Conservation (phyloP, 1,139 yeast species). For the Groenewaldozyma auringiensis region DNA sequence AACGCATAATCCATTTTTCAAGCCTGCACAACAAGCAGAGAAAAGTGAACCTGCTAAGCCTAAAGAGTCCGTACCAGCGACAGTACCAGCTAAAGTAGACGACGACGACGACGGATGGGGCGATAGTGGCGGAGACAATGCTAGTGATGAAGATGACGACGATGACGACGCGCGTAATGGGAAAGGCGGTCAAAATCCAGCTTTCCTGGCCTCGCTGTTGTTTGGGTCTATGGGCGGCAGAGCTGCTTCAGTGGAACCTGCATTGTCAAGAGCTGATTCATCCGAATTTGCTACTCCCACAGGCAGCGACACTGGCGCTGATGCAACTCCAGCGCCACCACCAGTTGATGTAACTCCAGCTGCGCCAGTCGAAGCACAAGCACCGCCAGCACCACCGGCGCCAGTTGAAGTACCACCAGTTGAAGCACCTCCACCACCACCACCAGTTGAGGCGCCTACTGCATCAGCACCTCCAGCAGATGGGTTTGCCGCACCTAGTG, state of each 20-base stretch:
- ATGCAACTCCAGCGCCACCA: conserved; percentile 19
- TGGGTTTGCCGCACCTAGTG: neutral
- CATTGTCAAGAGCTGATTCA: neutral
- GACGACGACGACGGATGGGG: conserved; percentile 50
- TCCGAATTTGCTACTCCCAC: conserved; percentile 11
- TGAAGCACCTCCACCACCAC: conserved; percentile 18
- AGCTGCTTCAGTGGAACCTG: conserved; percentile 10
- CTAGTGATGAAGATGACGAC: conserved; percentile 40
- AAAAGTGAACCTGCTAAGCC: conserved; percentile 45
- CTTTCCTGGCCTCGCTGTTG: conserved; percentile 53
- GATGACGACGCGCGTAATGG: conserved; percentile 32
- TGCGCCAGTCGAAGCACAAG: conserved; percentile 13
- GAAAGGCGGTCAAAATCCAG: conserved; percentile 41
- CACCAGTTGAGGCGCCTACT: conserved; percentile 12
- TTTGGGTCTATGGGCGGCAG: conserved; percentile 55
- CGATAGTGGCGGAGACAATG: conserved; percentile 37
- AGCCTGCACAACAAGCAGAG: conserved; percentile 18
- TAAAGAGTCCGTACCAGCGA: conserved; percentile 48
- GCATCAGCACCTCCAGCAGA: conserved; percentile 9
- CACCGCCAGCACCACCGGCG: conserved; percentile 17
- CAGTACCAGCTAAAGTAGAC: conserved; percentile 43
- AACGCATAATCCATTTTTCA: conserved; percentile 37
- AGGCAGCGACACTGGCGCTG: conserved; percentile 12
- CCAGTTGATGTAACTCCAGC: conserved; percentile 15
- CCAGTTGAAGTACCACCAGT: conserved; percentile 18